These are phyloP conservation scores for Hymenoscyphus albidus DNA, from an alignment of 2,329 filamentous ascomycete genomes.

Conservation along the genomic window DNA sequence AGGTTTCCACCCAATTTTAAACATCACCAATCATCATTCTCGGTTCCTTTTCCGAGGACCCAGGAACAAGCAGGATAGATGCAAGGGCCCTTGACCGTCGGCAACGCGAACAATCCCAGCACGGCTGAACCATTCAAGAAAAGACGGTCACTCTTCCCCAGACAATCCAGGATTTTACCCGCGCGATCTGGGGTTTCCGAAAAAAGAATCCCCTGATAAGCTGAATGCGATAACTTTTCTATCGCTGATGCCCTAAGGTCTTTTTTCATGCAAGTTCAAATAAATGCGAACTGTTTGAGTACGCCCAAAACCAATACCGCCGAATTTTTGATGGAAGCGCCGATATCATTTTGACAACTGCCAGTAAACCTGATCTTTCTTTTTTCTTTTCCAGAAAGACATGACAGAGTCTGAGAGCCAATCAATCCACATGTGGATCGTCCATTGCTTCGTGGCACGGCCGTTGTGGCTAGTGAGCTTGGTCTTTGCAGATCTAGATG, in stretches of 20 bases:
- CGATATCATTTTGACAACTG: neutral
- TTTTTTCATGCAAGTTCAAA: neutral
- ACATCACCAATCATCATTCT: neutral
- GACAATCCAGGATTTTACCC: constrained; percentile 3
- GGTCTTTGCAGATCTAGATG: constrained; percentile 1
- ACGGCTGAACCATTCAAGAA: constrained; percentile 5
- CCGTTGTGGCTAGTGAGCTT: constrained; percentile 7
- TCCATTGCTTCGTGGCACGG: neutral
- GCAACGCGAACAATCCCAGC: constrained; percentile 6
- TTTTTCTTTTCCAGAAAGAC: neutral
- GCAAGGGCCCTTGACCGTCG: neutral
- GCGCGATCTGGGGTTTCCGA: neutral
- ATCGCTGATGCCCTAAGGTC: neutral
- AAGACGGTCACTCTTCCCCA: neutral
- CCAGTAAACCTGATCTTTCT: neutral
- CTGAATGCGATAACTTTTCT: constrained; percentile 8
- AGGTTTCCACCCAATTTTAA: neutral
- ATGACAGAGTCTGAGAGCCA: neutral
- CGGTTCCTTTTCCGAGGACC: neutral
- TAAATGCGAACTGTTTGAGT: neutral
- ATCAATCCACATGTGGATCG: neutral
- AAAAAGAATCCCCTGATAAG: constrained; percentile 6
- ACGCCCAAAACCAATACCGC: neutral
- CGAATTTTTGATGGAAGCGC: neutral
- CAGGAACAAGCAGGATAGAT: neutral